Base-by-base conservation (phyloP, 139 green algal genomes). In the Micractinium sp. region DNA sequence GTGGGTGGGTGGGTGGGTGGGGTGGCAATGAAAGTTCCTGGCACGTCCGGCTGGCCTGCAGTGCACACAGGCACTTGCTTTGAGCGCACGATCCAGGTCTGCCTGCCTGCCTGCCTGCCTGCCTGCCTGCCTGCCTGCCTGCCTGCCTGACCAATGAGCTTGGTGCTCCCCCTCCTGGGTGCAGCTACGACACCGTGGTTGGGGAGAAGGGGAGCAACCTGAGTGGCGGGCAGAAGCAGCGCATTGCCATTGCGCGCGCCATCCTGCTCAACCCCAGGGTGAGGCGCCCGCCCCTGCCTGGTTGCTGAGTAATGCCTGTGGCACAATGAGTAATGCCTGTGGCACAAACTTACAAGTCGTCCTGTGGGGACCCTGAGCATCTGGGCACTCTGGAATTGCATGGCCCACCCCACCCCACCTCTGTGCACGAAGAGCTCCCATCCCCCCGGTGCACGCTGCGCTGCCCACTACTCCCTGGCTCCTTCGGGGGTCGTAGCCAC, bases 231-330 rank as follows among this genome's bases (percentile, higher is more conserved):
- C 95, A 98, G 92, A 97, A 96, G 94, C 95, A 98, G 91, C 91
- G 96, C 63, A 97, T 98, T 53, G 95, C 96, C 63, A 97, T 98
- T 35, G 96, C 96, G 20, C 93, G 96, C 38, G 96, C 96, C 29
- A 91, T 98, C n/a, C 86, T 98, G 14, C 89, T 92, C 33, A 93
- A 95, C 89, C 96, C 96, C 12, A 81, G 20, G 82, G 82, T 87
- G 35, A 61, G 22, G 25, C 9, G 25, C 23, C 67, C 9, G 25
- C 27, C 12, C n/a, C 14, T 16, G 9, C 5, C 5, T 9, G 9
- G 47, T 56, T 9, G n/a, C 47, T 56, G 47, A 9, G 47, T 9
- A 9, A 9, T 9, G 9, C 9, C 47, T 56, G 47, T 5, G 47
- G 9, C 47, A 9, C 47, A 16, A 9, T 56, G 47, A 9, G 47